A percentile compares a stretch with the other conserved stretches of the same genome.
phyloP scores from a whole-genome alignment of 2,329 filamentous ascomycete species.

The Sporothrix brasiliensis region DNA sequence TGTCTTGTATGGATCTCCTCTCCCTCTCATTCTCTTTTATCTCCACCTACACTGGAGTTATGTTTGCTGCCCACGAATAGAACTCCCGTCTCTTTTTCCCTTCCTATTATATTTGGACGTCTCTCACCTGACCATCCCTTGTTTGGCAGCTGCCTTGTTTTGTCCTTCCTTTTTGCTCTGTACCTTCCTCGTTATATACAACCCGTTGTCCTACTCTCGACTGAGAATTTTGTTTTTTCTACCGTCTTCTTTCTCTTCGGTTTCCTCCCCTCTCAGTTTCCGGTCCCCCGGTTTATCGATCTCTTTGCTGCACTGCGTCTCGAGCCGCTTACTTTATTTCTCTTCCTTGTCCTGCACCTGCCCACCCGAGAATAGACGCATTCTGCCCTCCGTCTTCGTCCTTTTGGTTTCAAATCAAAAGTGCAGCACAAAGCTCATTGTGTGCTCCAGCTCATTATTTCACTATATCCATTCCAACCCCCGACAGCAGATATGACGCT shows the following conservation, averaged over 20 bases:
- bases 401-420: background rate
- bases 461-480: background rate
- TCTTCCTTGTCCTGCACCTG: background rate
- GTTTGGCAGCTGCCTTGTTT: background rate
- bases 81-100: background rate
- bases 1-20: background rate
- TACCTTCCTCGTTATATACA: background rate
- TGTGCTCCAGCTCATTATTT: background rate
- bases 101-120: background rate
- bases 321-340: background rate
- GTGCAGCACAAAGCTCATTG: background rate
- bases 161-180: background rate
- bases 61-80: background rate
- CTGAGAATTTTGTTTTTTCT: background rate
- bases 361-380: background rate
- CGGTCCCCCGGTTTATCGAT: background rate
- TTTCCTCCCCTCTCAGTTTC: background rate
- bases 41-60: background rate
- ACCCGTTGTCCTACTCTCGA: background rate
- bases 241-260: background rate
- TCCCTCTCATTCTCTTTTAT: background rate
- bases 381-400: background rate
- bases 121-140: background rate
- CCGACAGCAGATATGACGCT: background rate
- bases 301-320: background rate